Evolutionary conservation across 768 basidiomycete species (phyloP), one percentile per base, ranked within the genome.

Genomic region (Lactarius hengduanensis): DNA sequence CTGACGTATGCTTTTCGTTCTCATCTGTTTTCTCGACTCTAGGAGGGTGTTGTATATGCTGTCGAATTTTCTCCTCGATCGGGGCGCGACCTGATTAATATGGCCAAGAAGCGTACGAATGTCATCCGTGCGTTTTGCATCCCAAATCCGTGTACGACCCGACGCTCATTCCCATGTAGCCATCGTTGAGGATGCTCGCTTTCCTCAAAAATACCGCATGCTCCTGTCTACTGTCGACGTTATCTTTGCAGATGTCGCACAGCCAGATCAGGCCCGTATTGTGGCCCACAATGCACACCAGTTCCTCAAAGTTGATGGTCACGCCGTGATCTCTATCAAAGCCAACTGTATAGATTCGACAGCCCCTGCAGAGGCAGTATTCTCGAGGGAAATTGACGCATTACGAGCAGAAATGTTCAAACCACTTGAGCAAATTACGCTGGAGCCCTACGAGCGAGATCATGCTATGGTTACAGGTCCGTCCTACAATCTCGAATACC

Each of bases 41-140:
- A 95, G 92, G 94, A 97, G 70, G 97, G 97, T 62, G 85, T 92
- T 66, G 97, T 98, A 10, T 98, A 99, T 76, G 97, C 97, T 22
- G 97, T 99, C 38, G 97, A 99, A 78, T 98, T 99, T 80, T 98
- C 97, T 2, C 83, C 89, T 71, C 87, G 97, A 73, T 96, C 95
- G 62, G 97, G 97, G 41, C 92, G 97, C 78, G 97, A 99, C 79
- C 80, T 98, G 68, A 97, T 99, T 72, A 92, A 91, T 80, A 99
- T 98, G 97, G 96, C 97, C 40, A 98, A 98, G 81, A 98, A 97
- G 80, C 85, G 97, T 66, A 98, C 97, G 70, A 99, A 98, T 77
- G 94, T 98, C 70, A 96, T 98, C 74, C 97, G 94, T 96, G 79
- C 65, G 91, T 83, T 3, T 38, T 56, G 41, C 58, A 10, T 32